phyloP scores from a whole-genome alignment of 345 rosid genomes.

The Pistacia integerrima region DNA sequence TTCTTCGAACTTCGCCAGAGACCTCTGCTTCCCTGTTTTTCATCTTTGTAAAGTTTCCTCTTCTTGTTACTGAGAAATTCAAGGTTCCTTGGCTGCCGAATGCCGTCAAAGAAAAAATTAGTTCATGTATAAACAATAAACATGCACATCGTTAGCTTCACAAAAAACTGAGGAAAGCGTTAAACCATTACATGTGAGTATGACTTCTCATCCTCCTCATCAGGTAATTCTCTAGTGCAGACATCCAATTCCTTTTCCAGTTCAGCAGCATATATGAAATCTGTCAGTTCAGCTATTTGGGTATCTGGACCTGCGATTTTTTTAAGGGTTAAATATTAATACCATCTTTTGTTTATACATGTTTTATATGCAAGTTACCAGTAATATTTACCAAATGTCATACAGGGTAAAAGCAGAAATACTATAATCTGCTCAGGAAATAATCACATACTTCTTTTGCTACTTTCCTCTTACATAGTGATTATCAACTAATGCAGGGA shows the following conservation, averaged over 20 bases:
- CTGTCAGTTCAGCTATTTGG: slow-evolving; percentile 21
- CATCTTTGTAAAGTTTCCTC: slow-evolving; percentile 6
- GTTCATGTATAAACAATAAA: neutral
- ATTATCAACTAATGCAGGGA: too few species aligned
- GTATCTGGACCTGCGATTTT: slow-evolving; percentile 15
- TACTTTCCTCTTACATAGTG: too few species aligned
- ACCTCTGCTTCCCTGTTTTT: neutral
- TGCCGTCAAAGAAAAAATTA: neutral
- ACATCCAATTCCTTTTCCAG: slow-evolving; percentile 22
- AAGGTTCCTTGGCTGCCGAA: slow-evolving; percentile 9
- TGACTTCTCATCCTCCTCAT: slow-evolving; percentile 15
- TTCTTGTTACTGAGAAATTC: slow-evolving; percentile 7
- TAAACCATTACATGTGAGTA: neutral
- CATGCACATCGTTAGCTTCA: neutral
- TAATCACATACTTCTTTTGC: too few species aligned
- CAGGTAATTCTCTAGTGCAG: slow-evolving; percentile 2
- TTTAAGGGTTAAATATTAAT: neutral
- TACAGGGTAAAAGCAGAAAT: neutral
- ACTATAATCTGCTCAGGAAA: too few species aligned
- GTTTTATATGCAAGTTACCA: too few species aligned
- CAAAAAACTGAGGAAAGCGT: neutral
- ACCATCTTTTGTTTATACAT: neutral
- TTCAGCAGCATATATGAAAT: slow-evolving; percentile 34
- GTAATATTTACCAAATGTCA: neutral
- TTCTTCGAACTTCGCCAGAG: neutral